Evolutionary conservation across 805 yeast genomes (phyloP).

Genomic region (Kuraishia ogatae): DNA sequence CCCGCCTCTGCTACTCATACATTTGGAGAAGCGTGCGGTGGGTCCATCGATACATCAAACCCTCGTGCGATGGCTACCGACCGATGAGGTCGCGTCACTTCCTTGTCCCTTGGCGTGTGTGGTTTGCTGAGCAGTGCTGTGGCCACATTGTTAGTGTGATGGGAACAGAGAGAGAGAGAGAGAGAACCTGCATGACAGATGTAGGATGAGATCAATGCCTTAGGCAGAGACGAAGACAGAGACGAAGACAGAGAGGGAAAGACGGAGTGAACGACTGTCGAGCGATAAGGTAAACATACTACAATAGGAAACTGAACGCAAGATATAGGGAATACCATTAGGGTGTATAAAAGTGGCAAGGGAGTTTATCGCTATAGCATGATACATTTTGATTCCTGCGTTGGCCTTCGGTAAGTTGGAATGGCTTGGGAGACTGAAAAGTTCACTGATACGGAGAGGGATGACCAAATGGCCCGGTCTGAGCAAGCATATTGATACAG

Average conservation of each 20-base stretch:
- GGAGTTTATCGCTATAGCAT: conserved; percentile 5
- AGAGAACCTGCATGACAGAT: neutral
- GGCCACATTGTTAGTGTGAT: neutral
- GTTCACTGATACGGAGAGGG: no score
- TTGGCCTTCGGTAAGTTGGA: conserved; percentile 24
- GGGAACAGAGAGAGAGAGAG: no score
- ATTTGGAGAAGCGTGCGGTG: no score
- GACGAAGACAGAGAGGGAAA: no score
- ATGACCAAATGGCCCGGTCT: no score
- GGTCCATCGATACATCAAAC: neutral
- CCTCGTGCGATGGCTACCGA: neutral
- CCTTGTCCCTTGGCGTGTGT: no score
- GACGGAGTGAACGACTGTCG: no score
- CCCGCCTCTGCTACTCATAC: neutral
- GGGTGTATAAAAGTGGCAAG: neutral
- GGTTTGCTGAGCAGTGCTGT: neutral
- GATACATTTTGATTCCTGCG: conserved; percentile 22
- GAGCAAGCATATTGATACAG: no score
- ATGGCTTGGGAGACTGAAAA: no score
- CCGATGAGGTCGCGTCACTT: neutral
- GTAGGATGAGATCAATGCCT: neutral
- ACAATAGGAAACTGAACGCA: no score
- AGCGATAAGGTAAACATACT: no score
- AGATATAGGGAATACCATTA: neutral
- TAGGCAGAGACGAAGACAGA: neutral